These are phyloP conservation scores for Eleusine coracana DNA, from an alignment of 176 grass and related monocot genomes.

Conservation along the genomic window DNA sequence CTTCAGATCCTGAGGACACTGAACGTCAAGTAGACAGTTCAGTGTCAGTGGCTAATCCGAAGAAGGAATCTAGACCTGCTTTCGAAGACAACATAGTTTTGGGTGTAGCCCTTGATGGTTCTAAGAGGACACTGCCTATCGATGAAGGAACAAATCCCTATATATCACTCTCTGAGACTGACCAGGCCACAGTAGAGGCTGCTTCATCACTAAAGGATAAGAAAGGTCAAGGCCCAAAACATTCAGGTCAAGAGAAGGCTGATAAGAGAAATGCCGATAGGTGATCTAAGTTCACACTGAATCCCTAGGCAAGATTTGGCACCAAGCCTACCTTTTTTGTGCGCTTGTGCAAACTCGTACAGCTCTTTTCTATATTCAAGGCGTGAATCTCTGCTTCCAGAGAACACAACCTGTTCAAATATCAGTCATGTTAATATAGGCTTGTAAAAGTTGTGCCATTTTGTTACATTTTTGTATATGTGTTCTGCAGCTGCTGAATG, in stretches of 20 bases:
- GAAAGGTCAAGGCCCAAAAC: slow-evolving; percentile 41
- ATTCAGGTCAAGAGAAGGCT: slow-evolving; percentile 50
- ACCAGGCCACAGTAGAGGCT: slow-evolving; percentile 56
- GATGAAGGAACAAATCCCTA: slow-evolving; percentile 72
- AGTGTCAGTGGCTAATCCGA: slow-evolving; percentile 43
- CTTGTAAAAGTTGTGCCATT: slow-evolving; percentile 16
- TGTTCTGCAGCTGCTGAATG: neutral
- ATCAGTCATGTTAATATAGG: neutral
- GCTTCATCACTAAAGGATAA: slow-evolving; percentile 57
- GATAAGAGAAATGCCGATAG: slow-evolving; percentile 61
- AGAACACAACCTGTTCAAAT: slow-evolving; percentile 1
- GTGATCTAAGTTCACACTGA: slow-evolving; percentile 23
- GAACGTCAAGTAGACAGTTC: slow-evolving; percentile 52
- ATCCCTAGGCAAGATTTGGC: slow-evolving; percentile 37
- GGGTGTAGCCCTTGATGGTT: slow-evolving; percentile 94
- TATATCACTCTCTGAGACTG: slow-evolving; percentile 62
- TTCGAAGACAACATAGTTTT: slow-evolving; percentile 97
- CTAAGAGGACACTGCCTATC: slow-evolving; percentile 87
- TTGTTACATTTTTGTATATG: slow-evolving; percentile 8
- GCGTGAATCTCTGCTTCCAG: slow-evolving; percentile 14
- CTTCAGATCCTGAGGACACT: slow-evolving; percentile 51
- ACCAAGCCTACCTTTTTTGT: slow-evolving; percentile 62
- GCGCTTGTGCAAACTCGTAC: slow-evolving; percentile 54
- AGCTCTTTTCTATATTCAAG: slow-evolving; percentile 2
- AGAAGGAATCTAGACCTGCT: slow-evolving; percentile 66